Evolutionary conservation across 441 rosid genomes (phyloP).

Genomic region (Brassica hybrid): DNA sequence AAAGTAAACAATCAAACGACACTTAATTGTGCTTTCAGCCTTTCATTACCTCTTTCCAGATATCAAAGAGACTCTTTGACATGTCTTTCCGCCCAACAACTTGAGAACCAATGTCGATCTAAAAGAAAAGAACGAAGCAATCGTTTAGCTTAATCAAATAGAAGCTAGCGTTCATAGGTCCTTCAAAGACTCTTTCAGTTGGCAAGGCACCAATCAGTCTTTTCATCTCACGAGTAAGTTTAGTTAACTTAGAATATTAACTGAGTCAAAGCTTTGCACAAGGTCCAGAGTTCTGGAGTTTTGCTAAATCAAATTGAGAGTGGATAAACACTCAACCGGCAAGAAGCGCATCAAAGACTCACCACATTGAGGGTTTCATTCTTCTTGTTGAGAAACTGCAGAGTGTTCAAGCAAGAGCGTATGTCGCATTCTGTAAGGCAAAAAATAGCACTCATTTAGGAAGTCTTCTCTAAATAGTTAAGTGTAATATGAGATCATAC

Average conservation of each 20-base stretch:
- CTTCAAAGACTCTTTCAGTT: too few relatives aligned
- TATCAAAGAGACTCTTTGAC: conserved; percentile 83
- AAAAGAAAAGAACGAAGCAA: conserved; percentile 40
- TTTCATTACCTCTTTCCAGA: conserved; percentile 99
- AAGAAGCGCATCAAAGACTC: conserved; percentile 42
- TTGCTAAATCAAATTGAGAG: conserved; percentile 16
- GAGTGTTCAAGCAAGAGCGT: conserved; percentile 94
- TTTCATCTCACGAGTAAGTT: not conserved
- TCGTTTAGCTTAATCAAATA: not conserved
- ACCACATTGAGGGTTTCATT: conserved; percentile 86
- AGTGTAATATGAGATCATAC: conserved; percentile 13
- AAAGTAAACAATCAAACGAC: conserved; percentile 6
- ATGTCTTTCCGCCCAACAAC: conserved; percentile 93
- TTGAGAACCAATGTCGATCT: conserved; percentile 90
- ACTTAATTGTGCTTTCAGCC: not conserved
- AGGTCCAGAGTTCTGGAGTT: conserved; percentile 14
- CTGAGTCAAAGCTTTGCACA: not conserved
- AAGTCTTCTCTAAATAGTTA: conserved; percentile 14
- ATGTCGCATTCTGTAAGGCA: conserved; percentile 85
- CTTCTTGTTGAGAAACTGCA: conserved; percentile 96
- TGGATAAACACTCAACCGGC: conserved; percentile 7
- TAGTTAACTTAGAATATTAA: conserved; percentile 15
- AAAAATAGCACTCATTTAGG: conserved; percentile 31
- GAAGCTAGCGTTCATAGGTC: too few relatives aligned
- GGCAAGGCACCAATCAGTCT: too few relatives aligned